phyloP scores from a whole-genome alignment of 805 yeast genomes.

The Starmerella lactis-condensi region DNA sequence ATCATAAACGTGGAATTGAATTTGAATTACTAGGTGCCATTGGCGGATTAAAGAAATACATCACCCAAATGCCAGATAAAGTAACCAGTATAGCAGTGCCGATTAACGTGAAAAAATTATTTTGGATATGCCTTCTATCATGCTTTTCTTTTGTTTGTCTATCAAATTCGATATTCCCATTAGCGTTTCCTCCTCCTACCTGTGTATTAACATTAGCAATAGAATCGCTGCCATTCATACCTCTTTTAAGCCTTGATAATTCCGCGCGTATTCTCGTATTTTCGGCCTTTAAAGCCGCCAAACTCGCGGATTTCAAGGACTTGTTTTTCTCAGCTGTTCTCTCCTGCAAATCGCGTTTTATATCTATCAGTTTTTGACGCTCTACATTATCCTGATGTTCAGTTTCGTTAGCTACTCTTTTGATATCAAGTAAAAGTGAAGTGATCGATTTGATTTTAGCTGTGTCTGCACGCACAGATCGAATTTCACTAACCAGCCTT shows the following conservation, averaged over 20 bases:
- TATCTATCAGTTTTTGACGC: slow-evolving; percentile 17
- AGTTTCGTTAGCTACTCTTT: slow-evolving; percentile 10
- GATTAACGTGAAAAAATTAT: slow-evolving; percentile 14
- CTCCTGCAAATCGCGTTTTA: slow-evolving; percentile 19
- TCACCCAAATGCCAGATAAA: slow-evolving; percentile 16
- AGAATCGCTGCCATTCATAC: no score
- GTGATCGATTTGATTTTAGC: slow-evolving; percentile 21
- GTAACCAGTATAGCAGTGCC: slow-evolving; percentile 15
- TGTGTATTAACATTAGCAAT: no score
- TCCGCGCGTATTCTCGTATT: slow-evolving; percentile 17
- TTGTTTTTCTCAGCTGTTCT: slow-evolving; percentile 10
- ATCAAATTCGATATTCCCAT: not conserved
- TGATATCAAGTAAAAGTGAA: slow-evolving; percentile 19
- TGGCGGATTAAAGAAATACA: slow-evolving; percentile 19
- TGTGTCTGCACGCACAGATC: slow-evolving; percentile 21
- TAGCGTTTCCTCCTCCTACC: slow-evolving; percentile 1
- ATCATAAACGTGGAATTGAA: no score
- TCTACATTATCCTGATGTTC: slow-evolving; percentile 14
- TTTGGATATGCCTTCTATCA: slow-evolving; percentile 3
- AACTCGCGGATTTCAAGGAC: slow-evolving; percentile 19
- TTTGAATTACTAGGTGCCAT: slow-evolving; percentile 11
- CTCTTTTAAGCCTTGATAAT: no score
- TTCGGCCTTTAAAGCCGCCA: slow-evolving; percentile 17
- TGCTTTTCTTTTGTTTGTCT: slow-evolving; percentile 3
- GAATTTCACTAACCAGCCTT: slow-evolving; percentile 21